Evolutionary conservation across 1,139 yeast genomes (phyloP).

Genomic region (Geotrichum australiense): DNA sequence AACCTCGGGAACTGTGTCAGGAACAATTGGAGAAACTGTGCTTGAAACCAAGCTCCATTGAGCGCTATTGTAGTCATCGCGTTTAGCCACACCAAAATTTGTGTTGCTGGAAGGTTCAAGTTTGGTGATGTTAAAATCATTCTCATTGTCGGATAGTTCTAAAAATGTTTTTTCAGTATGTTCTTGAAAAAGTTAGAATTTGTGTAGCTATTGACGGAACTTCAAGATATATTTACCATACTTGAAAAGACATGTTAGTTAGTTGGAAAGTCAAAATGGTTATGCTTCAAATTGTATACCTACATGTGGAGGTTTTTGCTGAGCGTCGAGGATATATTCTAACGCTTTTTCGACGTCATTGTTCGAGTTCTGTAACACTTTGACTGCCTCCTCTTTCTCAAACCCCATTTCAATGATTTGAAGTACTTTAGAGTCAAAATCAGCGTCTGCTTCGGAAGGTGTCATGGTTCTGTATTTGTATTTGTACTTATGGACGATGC

Average conservation of each 20-base stretch:
- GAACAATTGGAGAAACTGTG: conserved; percentile 1
- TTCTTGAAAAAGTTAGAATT: conserved; percentile 17
- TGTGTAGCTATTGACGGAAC: neutral
- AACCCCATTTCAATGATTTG: conserved; percentile 61
- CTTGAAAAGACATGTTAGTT: conserved; percentile 4
- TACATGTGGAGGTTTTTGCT: conserved; percentile 25
- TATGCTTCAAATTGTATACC: conserved; percentile 13
- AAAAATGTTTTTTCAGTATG: conserved; percentile 18
- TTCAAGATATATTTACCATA: conserved; percentile 8
- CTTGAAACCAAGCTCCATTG: conserved; percentile 29
- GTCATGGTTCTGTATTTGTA: no score
- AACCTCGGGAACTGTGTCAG: neutral
- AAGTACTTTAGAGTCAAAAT: neutral
- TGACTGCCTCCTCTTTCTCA: conserved; percentile 35
- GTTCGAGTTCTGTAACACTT: conserved; percentile 35
- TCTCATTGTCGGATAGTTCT: conserved; percentile 18
- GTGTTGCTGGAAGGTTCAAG: conserved; percentile 18
- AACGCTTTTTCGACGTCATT: conserved; percentile 52
- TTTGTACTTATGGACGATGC: no score
- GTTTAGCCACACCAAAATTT: conserved; percentile 27
- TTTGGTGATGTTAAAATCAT: neutral
- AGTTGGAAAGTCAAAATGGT: conserved; percentile 7
- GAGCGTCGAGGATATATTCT: conserved; percentile 45
- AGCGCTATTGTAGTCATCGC: conserved; percentile 23
- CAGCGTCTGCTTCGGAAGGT: no score